phyloP scores from a whole-genome alignment of 2,329 filamentous ascomycete species.

The Hypoxylon sp. region DNA sequence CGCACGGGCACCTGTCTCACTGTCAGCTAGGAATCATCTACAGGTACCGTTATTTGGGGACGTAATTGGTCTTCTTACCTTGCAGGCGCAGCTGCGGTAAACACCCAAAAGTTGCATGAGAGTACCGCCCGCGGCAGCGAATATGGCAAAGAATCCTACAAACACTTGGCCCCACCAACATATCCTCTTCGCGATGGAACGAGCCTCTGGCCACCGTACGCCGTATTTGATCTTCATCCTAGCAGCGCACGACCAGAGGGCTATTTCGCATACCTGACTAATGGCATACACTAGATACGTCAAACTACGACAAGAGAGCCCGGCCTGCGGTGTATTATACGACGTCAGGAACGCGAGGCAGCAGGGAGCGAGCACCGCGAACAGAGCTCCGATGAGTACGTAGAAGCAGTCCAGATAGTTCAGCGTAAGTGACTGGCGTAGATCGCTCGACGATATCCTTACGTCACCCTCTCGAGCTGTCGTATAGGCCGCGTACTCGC shows the following conservation, averaged over 20 bases:
- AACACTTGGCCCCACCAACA: conserved; percentile 50
- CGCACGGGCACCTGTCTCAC: conserved; percentile 39
- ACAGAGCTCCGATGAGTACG: conserved; percentile 40
- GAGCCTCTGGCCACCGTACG: conserved; percentile 44
- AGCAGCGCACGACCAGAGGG: conserved; percentile 48
- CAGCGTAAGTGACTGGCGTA: conserved; percentile 41
- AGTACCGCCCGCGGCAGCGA: conserved; percentile 48
- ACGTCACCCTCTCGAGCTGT: conserved; percentile 6
- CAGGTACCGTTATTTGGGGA: not conserved
- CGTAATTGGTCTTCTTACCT: conserved; percentile 33
- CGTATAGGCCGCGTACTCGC: conserved; percentile 40
- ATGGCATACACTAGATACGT: conserved; percentile 52
- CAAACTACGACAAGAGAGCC: conserved; percentile 51
- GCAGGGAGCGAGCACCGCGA: conserved; percentile 47
- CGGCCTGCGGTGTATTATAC: conserved; percentile 50
- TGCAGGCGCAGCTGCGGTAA: conserved; percentile 48
- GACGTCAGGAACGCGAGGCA: conserved; percentile 51
- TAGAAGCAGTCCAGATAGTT: conserved; percentile 42
- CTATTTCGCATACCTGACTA: conserved; percentile 50
- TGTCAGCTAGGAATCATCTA: conserved; percentile 11
- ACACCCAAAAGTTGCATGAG: conserved; percentile 49
- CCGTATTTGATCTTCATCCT: conserved; percentile 46
- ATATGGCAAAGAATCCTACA: conserved; percentile 48
- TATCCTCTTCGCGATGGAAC: conserved; percentile 44
- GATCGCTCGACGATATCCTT: conserved; percentile 20